These are phyloP conservation scores for Colletotrichum ledebouriae DNA, from an alignment of 2,329 filamentous ascomycete species.

Conservation along the genomic window DNA sequence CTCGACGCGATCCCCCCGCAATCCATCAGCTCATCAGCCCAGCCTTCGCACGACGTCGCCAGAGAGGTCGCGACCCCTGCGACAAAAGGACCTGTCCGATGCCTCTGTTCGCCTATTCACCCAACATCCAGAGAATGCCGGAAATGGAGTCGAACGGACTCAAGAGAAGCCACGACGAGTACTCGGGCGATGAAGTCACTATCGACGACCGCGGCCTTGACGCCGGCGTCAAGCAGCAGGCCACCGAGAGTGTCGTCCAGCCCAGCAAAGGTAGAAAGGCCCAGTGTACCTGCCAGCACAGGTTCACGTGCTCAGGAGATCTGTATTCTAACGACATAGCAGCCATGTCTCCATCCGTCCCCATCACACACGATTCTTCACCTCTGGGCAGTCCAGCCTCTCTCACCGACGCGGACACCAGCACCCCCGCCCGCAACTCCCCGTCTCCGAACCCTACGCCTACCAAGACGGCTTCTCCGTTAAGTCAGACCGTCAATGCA, in stretches of 20 bases:
- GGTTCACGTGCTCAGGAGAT: neutral
- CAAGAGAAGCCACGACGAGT: constrained; percentile 64
- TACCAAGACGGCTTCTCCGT: constrained; percentile 25
- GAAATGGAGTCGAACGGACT: constrained; percentile 57
- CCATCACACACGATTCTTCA: constrained; percentile 35
- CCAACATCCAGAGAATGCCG: constrained; percentile 56
- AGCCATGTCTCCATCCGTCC: constrained; percentile 18
- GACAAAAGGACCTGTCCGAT: constrained; percentile 50
- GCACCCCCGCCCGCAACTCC: constrained; percentile 54
- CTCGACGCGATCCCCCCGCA: neutral
- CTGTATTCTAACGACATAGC: neutral
- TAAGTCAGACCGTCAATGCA: constrained; percentile 14
- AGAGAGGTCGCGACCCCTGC: constrained; percentile 23
- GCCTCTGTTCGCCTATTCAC: constrained; percentile 63
- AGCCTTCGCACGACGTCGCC: neutral
- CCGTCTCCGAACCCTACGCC: constrained; percentile 49
- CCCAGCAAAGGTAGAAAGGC: constrained; percentile 25
- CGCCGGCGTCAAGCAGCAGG: constrained; percentile 37
- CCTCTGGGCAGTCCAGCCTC: constrained; percentile 41
- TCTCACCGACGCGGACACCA: constrained; percentile 59
- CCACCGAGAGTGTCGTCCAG: constrained; percentile 27
- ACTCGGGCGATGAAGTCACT: constrained; percentile 50
- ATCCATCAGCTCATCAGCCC: neutral
- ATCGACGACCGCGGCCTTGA: constrained; percentile 42
- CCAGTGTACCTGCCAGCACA: neutral